Percentiles rank a stretch among this genome's conserved stretches.
These are phyloP conservation scores for Barnettozyma botsteinii DNA, from an alignment of 805 yeast genomes.

Conservation along the genomic window DNA sequence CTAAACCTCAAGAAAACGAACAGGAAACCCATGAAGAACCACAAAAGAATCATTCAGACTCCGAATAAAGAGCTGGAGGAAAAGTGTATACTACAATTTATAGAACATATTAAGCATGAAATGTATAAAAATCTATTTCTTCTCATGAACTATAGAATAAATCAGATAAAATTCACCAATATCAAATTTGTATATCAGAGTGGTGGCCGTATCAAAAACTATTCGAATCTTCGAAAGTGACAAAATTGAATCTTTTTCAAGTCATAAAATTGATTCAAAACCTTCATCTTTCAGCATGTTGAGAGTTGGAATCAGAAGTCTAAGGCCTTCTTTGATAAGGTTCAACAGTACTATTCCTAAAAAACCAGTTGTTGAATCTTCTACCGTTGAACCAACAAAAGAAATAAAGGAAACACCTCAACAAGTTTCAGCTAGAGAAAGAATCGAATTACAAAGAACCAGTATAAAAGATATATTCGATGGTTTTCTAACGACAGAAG, in stretches of 20 bases:
- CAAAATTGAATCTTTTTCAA: too few relatives aligned
- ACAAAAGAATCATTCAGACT: not conserved
- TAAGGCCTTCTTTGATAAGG: not conserved
- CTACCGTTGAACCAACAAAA: not conserved
- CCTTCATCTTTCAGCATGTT: not conserved
- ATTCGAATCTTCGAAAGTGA: too few relatives aligned
- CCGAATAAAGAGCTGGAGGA: not conserved
- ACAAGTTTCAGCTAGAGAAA: constrained; percentile 18
- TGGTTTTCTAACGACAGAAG: constrained; percentile 28
- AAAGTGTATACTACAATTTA: too few relatives aligned
- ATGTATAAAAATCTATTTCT: too few relatives aligned
- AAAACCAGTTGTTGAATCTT: not conserved
- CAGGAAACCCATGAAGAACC: not conserved
- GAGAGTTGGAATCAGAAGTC: constrained; percentile 1
- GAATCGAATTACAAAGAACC: constrained; percentile 21
- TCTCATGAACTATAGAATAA: too few relatives aligned
- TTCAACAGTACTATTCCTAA: constrained; percentile 2
- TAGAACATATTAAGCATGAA: too few relatives aligned
- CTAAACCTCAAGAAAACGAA: not conserved
- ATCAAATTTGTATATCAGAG: too few relatives aligned
- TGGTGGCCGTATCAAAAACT: not conserved
- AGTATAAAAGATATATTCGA: constrained; percentile 27
- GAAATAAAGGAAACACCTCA: not conserved
- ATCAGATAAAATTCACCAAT: too few relatives aligned
- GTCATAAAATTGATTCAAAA: not conserved